Base-by-base conservation (phyloP, 1,284 basidiomycete species). In the Ceratobasidium sp. region DNA sequence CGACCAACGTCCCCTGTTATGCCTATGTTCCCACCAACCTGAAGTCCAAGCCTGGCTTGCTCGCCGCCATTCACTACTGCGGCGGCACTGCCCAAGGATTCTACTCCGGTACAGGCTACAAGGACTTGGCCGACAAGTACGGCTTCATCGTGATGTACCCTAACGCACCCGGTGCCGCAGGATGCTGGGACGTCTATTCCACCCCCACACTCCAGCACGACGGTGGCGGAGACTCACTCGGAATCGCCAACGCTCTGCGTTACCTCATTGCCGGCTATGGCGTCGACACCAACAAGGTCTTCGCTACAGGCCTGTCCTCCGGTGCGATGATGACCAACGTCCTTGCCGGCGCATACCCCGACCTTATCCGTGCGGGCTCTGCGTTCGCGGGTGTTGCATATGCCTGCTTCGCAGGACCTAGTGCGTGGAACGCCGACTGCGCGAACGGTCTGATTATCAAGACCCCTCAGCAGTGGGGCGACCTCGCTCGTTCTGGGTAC, bases 241-340 rank as follows among this genome's bases (percentile, higher is more conserved):
- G 82, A 9, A 89, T 89, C 76, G 86, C 84, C 1, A 86, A 82
- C 15, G 83, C 84, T 78, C 84, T 86, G 24, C 82, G 84, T 51
- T 89, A 85, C 79, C 86, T 88, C 29, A 87, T 89, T 66, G 54
- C 80, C 33, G 87, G 83, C 79, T 87, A 83, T 76, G 84, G 84
- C 47, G 87, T 87, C 62, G 85, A 88, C 77, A 48, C 85, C 0
- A 78, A 76, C 54, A 81, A 82, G 44, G 87, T 88, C 67, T 88
- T 85, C 79, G 84, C 83, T 48, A 87, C 86, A 7, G 88, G 88
- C 27, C 84, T 84, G 1, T 87, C 86, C 7, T 88, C 87, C 14
- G 88, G 88, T 66, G 88, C 87, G 11, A 89, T 89, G 88, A 89
- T 89, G 88, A 88, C 88, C 63, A 87, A 86, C 79, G 88, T 89